These are phyloP conservation scores for Calonectria montana DNA, from an alignment of 2,329 filamentous ascomycete genomes.

Conservation along the genomic window DNA sequence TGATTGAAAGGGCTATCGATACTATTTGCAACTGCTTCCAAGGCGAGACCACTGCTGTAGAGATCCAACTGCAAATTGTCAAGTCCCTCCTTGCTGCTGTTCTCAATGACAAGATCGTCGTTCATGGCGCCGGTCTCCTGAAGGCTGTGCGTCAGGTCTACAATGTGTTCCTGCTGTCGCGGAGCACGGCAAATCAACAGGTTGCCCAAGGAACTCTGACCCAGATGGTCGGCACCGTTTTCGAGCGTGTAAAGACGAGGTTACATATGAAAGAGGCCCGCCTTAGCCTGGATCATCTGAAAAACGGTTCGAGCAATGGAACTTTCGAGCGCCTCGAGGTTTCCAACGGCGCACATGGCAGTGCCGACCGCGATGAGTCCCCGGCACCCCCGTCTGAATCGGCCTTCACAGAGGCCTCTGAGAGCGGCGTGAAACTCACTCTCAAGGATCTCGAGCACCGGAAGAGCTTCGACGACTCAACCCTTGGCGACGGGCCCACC, in stretches of 20 bases:
- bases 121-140: slow-evolving; percentile 93
- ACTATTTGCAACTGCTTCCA: slow-evolving; percentile 99
- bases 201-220: slow-evolving; percentile 96
- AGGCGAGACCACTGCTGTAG: slow-evolving; percentile 90
- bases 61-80: slow-evolving; percentile 97
- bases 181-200: slow-evolving; percentile 94
- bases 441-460: slow-evolving; percentile 75
- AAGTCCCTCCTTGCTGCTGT: slow-evolving; percentile 96
- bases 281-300: slow-evolving; percentile 65
- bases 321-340: slow-evolving; percentile 61
- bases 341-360: slow-evolving; percentile 51
- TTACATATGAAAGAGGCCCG: slow-evolving; percentile 89
- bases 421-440: slow-evolving; percentile 67
- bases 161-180: slow-evolving; percentile 97
- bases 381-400: slow-evolving; percentile 45
- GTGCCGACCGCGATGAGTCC: slow-evolving; percentile 51
- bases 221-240: slow-evolving; percentile 98
- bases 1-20: slow-evolving; percentile 98
- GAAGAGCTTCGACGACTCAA: slow-evolving; percentile 77
- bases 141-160: slow-evolving; percentile 98
- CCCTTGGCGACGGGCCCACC: slow-evolving; percentile 73
- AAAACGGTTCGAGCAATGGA: slow-evolving; percentile 63
- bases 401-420: slow-evolving; percentile 42
- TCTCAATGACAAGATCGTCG: slow-evolving; percentile 97
- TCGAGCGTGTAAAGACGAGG: slow-evolving; percentile 90